Evolutionary conservation across 2,329 filamentous ascomycete genomes (phyloP).

Genomic region (Fusarium chuoi): DNA sequence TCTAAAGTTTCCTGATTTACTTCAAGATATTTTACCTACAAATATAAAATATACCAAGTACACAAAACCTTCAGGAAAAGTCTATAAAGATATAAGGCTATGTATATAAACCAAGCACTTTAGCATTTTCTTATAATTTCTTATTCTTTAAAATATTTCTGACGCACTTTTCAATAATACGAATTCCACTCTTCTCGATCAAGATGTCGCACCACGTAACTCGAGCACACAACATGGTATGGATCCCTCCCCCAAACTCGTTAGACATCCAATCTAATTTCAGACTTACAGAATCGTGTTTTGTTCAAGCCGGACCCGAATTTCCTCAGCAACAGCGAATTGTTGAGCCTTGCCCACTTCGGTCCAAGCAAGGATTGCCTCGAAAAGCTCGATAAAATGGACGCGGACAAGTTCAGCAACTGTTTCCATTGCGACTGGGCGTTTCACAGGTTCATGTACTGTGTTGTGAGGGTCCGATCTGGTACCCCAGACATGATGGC

Average conservation of each 20-base stretch:
- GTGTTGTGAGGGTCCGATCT: background rate
- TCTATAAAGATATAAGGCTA: too few relatives aligned
- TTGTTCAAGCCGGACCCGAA: too few relatives aligned
- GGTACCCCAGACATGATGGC: background rate
- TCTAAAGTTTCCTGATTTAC: background rate
- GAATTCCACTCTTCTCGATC: background rate
- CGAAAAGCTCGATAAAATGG: background rate
- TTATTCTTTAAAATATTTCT: rapidly evolving
- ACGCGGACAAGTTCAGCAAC: background rate
- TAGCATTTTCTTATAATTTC: rapidly evolving
- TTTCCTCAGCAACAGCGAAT: background rate
- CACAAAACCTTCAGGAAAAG: background rate
- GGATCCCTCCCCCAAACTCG: background rate
- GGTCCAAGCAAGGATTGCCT: background rate
- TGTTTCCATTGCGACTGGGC: background rate
- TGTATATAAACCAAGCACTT: too few relatives aligned
- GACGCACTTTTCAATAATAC: too few relatives aligned
- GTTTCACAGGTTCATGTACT: background rate
- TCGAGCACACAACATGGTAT: background rate
- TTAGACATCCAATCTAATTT: background rate
- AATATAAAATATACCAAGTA: background rate
- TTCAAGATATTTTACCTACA: background rate
- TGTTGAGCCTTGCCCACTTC: background rate
- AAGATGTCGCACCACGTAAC: too few relatives aligned
- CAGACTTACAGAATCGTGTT: background rate